Base-by-base conservation (phyloP, 768 basidiomycete species). In the Trametes elegans region DNA sequence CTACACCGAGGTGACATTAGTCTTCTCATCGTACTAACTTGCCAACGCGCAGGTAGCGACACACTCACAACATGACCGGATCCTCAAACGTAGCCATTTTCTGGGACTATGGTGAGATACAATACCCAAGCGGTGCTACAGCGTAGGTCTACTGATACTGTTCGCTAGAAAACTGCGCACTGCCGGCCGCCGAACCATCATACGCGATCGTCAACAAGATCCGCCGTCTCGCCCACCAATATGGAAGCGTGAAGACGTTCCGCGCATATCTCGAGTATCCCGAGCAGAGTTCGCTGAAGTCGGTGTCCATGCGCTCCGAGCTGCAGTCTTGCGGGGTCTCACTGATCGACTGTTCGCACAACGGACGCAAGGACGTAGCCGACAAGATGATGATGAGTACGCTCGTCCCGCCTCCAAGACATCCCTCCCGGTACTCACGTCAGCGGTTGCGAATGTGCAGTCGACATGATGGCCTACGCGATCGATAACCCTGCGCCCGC, bases 381-480 rank as follows among this genome's bases (percentile, higher is more conserved):
- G 78, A 77, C 61, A 78, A 78, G 62, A 79, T 79, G 76, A 77
- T 82, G 34, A 69, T 79, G 21, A 77, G 80, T 77, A 53, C 24
- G 64, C 47, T 14, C 23, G 7, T 18, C 23, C 23, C 2, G 7
- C 26, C 3, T 31, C 10, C 6, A n/a, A 7, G 29, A 28, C 57
- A 31, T 39, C 39, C 42, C 27, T 47, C 34, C 45, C 23, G 24
- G 16, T 21, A 16, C 29, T 18, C 3, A 14, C 24, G 18, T 10
- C n/a, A n/a, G n/a, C n/a, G n/a, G n/a, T n/a, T n/a, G n/a, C n/a
- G n/a, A n/a, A n/a, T n/a, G n/a, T 19, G 8, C 64, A 87, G 87
- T 84, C 42, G 87, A 88, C 62, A 82, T 88, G 76, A 69, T 88
- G 53, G 74, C 79, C 7, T 79, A 81, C 64, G 85, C 82, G n/a